phyloP scores from a whole-genome alignment of 208 protist species.

The Lotmaria passim region DNA sequence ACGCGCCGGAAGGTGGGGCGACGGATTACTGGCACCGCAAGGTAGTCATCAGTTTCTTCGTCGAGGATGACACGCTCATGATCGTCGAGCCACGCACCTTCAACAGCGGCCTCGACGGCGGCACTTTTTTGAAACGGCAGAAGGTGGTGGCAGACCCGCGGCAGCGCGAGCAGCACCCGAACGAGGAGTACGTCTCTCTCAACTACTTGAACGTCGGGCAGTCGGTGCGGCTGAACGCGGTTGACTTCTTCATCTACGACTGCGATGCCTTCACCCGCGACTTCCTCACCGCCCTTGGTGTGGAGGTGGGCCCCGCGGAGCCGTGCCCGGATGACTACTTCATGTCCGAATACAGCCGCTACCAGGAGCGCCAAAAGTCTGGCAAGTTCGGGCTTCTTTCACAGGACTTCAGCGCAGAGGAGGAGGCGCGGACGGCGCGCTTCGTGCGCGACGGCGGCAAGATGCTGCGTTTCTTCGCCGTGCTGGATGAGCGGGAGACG shows the following conservation, averaged over 20 bases:
- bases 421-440: slow-evolving; percentile 68
- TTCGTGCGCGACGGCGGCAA: slow-evolving; percentile 95
- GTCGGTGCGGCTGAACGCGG: slow-evolving; percentile 90
- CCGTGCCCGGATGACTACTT: slow-evolving; percentile 76
- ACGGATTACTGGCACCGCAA: slow-evolving; percentile 91
- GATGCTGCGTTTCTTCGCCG: slow-evolving; percentile 95
- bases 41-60: slow-evolving; percentile 93
- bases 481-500: slow-evolving; percentile 76
- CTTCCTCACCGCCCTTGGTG: slow-evolving; percentile 85
- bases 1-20: slow-evolving; percentile 83
- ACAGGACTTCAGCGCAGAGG: slow-evolving; percentile 65
- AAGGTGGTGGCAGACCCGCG: slow-evolving; percentile 74
- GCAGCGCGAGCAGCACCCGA: slow-evolving; percentile 81
- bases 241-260: slow-evolving; percentile 94
- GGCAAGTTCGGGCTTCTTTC: slow-evolving; percentile 71
- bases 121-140: slow-evolving; percentile 93
- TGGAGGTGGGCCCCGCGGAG: slow-evolving; percentile 59
- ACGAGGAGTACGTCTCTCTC: slow-evolving; percentile 82
- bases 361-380: slow-evolving; percentile 56
- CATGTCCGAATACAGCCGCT: slow-evolving; percentile 58
- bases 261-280: slow-evolving; percentile 93
- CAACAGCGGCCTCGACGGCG: slow-evolving; percentile 96
- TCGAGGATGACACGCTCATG: slow-evolving; percentile 94
- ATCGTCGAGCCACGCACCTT: slow-evolving; percentile 91
- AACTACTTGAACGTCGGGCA: slow-evolving; percentile 94